phyloP scores from a whole-genome alignment of 164 flowering plant species.

The Cinnamomum chago region DNA sequence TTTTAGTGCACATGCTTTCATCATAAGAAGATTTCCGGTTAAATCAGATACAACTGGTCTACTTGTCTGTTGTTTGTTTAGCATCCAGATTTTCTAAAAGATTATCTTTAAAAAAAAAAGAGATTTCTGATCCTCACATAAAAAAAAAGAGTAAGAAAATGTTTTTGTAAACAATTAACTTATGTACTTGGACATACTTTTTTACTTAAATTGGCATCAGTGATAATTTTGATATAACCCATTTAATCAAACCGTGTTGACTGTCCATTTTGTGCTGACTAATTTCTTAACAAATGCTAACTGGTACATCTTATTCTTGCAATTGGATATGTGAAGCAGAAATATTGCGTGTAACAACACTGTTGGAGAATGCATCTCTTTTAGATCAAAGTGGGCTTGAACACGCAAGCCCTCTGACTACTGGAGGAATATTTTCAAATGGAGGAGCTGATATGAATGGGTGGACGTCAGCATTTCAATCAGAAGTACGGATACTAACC shows the following conservation, averaged over 20 bases:
- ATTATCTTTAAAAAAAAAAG: neutral
- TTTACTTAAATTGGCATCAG: neutral
- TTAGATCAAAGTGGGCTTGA: constrained; percentile 99
- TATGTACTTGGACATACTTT: neutral
- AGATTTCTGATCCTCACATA: too few species aligned
- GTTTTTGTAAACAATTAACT: too few species aligned
- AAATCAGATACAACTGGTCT: neutral
- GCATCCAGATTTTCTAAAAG: neutral
- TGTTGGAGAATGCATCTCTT: constrained; percentile 99
- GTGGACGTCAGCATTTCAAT: constrained; percentile 92
- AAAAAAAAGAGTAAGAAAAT: too few species aligned
- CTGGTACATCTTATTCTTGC: constrained; percentile 18
- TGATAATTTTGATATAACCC: constrained; percentile 12
- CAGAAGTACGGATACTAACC: constrained; percentile 99
- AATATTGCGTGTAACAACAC: constrained; percentile 99
- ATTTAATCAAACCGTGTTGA: constrained; percentile 9
- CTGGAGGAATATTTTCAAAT: constrained; percentile 93
- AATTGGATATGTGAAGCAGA: constrained; percentile 66
- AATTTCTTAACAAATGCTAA: constrained; percentile 17
- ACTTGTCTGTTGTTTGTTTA: neutral
- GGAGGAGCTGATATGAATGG: constrained; percentile 90
- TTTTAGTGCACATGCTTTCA: neutral
- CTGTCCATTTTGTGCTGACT: constrained; percentile 13
- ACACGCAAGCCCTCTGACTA: constrained; percentile 90
- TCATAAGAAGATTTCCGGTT: neutral